These are phyloP conservation scores for Aspergillus awamori DNA, from an alignment of 2,329 filamentous ascomycete genomes.

Conservation along the genomic window DNA sequence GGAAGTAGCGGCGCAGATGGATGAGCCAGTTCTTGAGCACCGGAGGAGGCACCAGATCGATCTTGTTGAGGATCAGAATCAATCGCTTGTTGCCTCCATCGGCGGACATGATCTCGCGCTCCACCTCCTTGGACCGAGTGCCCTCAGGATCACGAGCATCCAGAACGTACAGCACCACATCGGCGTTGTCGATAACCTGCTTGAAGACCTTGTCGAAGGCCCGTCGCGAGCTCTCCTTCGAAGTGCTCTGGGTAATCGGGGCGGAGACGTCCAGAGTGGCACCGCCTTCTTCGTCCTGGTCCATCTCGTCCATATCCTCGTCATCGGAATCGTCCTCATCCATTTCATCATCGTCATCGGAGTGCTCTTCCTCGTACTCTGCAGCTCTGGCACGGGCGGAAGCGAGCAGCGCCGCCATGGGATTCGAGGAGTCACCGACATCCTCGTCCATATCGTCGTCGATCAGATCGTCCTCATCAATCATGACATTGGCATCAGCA, in stretches of 20 bases:
- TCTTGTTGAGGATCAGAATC: conserved; percentile 93
- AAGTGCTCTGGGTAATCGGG: conserved; percentile 39
- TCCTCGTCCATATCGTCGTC: conserved; percentile 49
- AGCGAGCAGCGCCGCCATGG: conserved; percentile 47
- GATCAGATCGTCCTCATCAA: conserved; percentile 52
- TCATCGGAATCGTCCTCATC: conserved; percentile 53
- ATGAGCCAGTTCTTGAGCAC: conserved; percentile 83
- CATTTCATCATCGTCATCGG: conserved; percentile 57
- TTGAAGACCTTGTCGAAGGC: conserved; percentile 97
- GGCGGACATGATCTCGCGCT: conserved; percentile 88
- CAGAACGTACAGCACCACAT: conserved; percentile 90
- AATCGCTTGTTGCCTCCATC: conserved; percentile 81
- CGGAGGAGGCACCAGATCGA: conserved; percentile 81
- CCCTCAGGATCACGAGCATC: conserved; percentile 90
- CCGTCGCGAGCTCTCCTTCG: conserved; percentile 70
- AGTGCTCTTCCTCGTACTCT: conserved; percentile 54
- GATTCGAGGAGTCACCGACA: conserved; percentile 52
- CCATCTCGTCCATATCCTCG: conserved; percentile 48
- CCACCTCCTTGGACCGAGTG: conserved; percentile 85
- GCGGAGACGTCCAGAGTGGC: conserved; percentile 54
- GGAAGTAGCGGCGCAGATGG: conserved; percentile 85
- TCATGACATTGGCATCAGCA: conserved; percentile 44
- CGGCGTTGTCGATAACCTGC: conserved; percentile 82
- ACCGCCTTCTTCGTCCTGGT: conserved; percentile 55
- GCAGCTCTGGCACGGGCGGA: conserved; percentile 48